Evolutionary conservation across 352 stramenopile genomes (phyloP), one percentile per base, ranked within the genome.

Genomic region (Pythium brachiatum): DNA sequence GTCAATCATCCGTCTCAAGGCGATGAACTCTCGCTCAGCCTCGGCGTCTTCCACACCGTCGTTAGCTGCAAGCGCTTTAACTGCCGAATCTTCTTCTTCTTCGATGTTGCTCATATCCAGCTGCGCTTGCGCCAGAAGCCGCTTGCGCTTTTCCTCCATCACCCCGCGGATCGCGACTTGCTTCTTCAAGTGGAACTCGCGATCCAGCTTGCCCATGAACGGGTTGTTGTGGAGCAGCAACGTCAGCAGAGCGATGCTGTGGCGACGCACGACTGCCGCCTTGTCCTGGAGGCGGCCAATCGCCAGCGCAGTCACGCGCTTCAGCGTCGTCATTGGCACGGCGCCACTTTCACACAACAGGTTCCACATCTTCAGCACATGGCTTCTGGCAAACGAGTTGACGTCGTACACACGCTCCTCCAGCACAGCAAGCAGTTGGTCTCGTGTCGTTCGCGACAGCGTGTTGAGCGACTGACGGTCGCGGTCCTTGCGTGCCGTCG

Each of bases 211-310:
- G 16, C 87, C 90, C 81, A 96, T 94, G 67, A 95, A 99, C 11
- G 95, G 96, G 65, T 99, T 99, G 59, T 92, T 95, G 68, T 97
- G 89, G 6, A 99, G 64, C 34, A 98, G 52, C 18, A 83, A 64
- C n/a, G 84, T 97, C 5, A 98, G 72, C 31, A 98, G 70, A 68
- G 94, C 63, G 46, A 93, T 81, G 16, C 75, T 90, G 31, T 96
- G 86, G 46, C 94, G 90, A 23, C 96, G 79, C 52, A 98, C 95
- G 18, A 98, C 85, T 1, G 94, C 91, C 34, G 91, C 95, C 69
- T 98, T 98, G 71, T 99, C 96, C 41, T 96, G 80, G 32, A 99
- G 68, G 2, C 96, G 80, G 53, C 96, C 78, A 12, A 91, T 81
- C 9, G 74, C 90, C 60, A 97, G 88, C 2, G 90, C 80, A n/a